Evolutionary conservation across 176 grass and related monocot species (phyloP).

Genomic region (Oryza nivara): DNA sequence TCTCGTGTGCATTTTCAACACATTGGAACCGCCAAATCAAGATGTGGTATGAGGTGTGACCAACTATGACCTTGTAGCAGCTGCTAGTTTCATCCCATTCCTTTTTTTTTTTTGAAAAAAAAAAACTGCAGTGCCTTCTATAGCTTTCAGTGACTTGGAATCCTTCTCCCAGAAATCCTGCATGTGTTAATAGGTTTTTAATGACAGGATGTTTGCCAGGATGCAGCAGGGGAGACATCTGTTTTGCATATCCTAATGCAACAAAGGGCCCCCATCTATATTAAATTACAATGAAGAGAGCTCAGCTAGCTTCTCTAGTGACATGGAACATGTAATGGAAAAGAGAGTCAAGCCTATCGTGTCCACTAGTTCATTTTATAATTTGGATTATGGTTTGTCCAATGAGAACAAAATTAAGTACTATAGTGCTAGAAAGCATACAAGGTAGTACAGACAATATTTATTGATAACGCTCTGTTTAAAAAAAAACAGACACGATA

Average conservation of each 20-base stretch:
- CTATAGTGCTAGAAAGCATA: neutral
- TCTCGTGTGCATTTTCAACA: neutral
- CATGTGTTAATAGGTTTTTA: neutral
- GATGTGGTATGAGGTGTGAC: neutral
- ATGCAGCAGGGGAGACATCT: constrained; percentile 13
- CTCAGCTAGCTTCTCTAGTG: neutral
- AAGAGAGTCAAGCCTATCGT: constrained; percentile 16
- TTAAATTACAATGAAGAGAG: neutral
- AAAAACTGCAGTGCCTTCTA: neutral
- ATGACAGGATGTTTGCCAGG: constrained; percentile 2
- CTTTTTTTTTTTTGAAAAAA: neutral
- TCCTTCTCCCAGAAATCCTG: constrained; percentile 13
- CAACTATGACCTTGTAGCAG: neutral
- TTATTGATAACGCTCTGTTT: neutral
- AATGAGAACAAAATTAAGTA: neutral
- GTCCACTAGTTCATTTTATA: neutral
- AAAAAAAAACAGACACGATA: neutral
- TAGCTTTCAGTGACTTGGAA: constrained; percentile 30
- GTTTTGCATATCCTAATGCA: neutral
- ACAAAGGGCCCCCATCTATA: neutral
- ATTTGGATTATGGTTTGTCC: neutral
- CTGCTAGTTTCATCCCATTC: neutral
- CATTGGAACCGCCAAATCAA: constrained; percentile 5
- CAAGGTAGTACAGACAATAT: neutral
- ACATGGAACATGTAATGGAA: neutral